Base-by-base conservation (phyloP, 2,329 filamentous ascomycete species). In the Diaporthe sp. region DNA sequence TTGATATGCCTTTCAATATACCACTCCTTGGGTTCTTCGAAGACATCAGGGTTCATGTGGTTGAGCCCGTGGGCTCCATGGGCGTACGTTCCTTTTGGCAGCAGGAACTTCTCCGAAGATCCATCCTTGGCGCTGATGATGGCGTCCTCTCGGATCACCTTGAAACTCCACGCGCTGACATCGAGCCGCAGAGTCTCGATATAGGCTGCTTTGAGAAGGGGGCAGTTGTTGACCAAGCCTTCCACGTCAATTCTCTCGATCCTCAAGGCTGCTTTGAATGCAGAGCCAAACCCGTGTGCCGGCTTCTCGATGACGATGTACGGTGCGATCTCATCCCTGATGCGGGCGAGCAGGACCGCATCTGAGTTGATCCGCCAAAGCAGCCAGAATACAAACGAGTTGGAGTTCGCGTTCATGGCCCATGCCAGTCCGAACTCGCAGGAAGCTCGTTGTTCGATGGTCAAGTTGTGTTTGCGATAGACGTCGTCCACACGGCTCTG, bases 161-260 rank as follows among this genome's bases (percentile, higher is more conserved):
- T 82, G 60, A 83, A 78, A 0, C 79, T 78, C 82, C 83, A 84
- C 3, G 80, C 78, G 20, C 81, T 81, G 22, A 84, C 82, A 39
- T 87, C 86, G 0, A 86, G 68, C 15, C 86, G 80, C 63, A 86
- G 61, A 0, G 85, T 86, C 76, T 87, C 86, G 7, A 85, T 77
- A 57, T 86, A 85, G 2, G 83, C 80, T 0, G 84, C 84, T 67
- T 85, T 82, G 17, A 87, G 82, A 7, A 84, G 76, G 6, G 85
- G 85, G 70, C 85, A 86, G 13, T 81, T 81, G 8, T 78, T 79
- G 28, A 85, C 63, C 4, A 87, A 76, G 0, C 81, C 83, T 0
- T 86, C 80, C 25, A 86, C 31, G 72, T 87, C 84, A 9, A 86
- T 76, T 12, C 76, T 80, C 58, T 83, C 80, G 31, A 86, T 76